Conservation (phyloP, 768 basidiomycete genomes). For the Calocybe cyanea region DNA sequence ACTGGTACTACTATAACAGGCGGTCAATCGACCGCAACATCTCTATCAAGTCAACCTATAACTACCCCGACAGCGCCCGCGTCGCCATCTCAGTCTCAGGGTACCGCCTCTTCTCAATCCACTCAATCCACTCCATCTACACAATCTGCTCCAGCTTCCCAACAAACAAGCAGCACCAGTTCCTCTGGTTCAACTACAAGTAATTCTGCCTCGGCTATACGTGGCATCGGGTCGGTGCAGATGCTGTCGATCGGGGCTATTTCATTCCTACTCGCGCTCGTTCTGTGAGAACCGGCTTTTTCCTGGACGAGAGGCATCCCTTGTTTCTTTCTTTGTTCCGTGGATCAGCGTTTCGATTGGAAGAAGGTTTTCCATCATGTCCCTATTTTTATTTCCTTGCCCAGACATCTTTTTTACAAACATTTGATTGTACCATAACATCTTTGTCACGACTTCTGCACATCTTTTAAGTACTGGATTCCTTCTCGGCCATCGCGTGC, state of each 20-base stretch:
- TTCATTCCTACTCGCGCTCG: slow-evolving; percentile 15
- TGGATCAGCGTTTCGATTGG: slow-evolving; percentile 4
- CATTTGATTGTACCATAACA: slow-evolving; percentile 14
- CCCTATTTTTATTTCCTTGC: neutral
- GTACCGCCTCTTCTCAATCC: slow-evolving; percentile 13
- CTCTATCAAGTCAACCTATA: slow-evolving; percentile 9
- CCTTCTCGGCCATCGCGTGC: too few relatives aligned
- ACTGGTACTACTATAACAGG: slow-evolving; percentile 29
- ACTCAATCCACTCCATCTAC: slow-evolving; percentile 7
- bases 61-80: neutral
- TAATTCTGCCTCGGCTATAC: slow-evolving; percentile 24
- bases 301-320: neutral
- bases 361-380: neutral
- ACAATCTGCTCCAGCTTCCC: slow-evolving; percentile 11
- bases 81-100: neutral
- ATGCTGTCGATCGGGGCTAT: slow-evolving; percentile 15
- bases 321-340: slow-evolving; percentile 5
- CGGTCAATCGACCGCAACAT: slow-evolving; percentile 5
- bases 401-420: slow-evolving; percentile 2
- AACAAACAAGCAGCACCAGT: slow-evolving; percentile 14
- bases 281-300: too few relatives aligned
- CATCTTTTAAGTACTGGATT: too few relatives aligned
- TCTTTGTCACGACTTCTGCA: neutral
- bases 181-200: slow-evolving; percentile 18
- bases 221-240: slow-evolving; percentile 11